A percentile compares a stretch with the other conserved stretches of the same genome.
Evolutionary conservation across 805 yeast species (phyloP).

Genomic region (Ogataea pini): DNA sequence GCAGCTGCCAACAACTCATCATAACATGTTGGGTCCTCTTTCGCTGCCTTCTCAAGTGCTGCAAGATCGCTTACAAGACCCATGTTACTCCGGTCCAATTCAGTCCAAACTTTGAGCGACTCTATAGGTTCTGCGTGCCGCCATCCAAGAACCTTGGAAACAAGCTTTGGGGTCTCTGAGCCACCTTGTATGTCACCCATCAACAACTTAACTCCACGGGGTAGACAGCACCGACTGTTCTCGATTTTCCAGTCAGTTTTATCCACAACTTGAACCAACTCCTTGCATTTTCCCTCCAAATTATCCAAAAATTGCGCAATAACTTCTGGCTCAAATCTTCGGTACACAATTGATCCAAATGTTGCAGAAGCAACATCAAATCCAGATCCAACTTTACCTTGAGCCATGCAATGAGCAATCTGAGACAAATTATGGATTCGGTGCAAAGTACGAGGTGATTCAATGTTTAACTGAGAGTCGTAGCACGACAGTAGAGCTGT

Average conservation of each 20-base stretch:
- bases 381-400: slow-evolving; percentile 94
- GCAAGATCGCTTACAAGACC: slow-evolving; percentile 51
- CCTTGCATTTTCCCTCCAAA: slow-evolving; percentile 23
- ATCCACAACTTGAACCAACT: slow-evolving; percentile 41
- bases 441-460: slow-evolving; percentile 25
- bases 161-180: slow-evolving; percentile 91
- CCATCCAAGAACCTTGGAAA: slow-evolving; percentile 76
- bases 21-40: slow-evolving; percentile 39
- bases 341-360: slow-evolving; percentile 83
- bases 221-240: slow-evolving; percentile 59
- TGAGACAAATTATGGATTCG: slow-evolving; percentile 84
- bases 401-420: slow-evolving; percentile 89
- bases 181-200: slow-evolving; percentile 96
- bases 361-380: slow-evolving; percentile 97
- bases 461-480: slow-evolving; percentile 34
- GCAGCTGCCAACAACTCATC: slow-evolving; percentile 18
- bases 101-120: slow-evolving; percentile 52
- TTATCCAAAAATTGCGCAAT: slow-evolving; percentile 35
- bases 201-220: slow-evolving; percentile 64
- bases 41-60: slow-evolving; percentile 38
- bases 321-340: slow-evolving; percentile 65
- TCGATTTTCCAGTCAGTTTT: slow-evolving; percentile 59
- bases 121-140: slow-evolving; percentile 49
- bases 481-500: slow-evolving; percentile 63
- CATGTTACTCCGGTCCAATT: slow-evolving; percentile 60